Evolutionary conservation across 257 asterid species (phyloP).

Genomic region (Fraxinus cuspidata): DNA sequence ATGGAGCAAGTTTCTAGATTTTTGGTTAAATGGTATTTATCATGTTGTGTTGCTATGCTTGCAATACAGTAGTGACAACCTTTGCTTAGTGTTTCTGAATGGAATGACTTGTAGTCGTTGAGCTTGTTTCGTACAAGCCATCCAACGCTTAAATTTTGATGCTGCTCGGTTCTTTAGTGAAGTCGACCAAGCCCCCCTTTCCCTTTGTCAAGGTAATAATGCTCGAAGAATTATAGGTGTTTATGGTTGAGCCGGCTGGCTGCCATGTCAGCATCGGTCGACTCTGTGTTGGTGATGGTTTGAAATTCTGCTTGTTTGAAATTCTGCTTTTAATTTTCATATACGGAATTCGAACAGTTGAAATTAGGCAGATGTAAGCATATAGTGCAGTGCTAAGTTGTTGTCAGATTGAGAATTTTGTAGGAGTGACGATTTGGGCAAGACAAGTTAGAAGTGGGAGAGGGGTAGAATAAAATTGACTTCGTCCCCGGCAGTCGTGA

Average conservation of each 20-base stretch:
- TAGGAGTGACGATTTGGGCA: too few relatives aligned
- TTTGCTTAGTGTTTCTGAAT: not conserved
- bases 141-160: not conserved
- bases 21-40: conserved; percentile 11
- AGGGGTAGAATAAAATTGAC: too few relatives aligned
- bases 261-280: too few relatives aligned
- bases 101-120: not conserved
- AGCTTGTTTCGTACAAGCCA: not conserved
- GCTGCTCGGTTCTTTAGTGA: not conserved
- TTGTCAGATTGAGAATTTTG: too few relatives aligned
- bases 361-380: too few relatives aligned
- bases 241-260: not conserved
- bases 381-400: too few relatives aligned
- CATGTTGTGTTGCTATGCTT: not conserved
- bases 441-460: too few relatives aligned
- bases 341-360: too few relatives aligned
- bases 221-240: not conserved
- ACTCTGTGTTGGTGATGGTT: too few relatives aligned
- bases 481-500: too few relatives aligned
- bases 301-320: too few relatives aligned
- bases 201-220: not conserved
- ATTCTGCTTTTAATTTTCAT: too few relatives aligned
- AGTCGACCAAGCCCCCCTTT: not conserved
- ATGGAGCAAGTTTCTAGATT: conserved; percentile 11
- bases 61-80: not conserved